Conservation (phyloP, 768 basidiomycete species). For the Gloeostereum incarnatum region DNA sequence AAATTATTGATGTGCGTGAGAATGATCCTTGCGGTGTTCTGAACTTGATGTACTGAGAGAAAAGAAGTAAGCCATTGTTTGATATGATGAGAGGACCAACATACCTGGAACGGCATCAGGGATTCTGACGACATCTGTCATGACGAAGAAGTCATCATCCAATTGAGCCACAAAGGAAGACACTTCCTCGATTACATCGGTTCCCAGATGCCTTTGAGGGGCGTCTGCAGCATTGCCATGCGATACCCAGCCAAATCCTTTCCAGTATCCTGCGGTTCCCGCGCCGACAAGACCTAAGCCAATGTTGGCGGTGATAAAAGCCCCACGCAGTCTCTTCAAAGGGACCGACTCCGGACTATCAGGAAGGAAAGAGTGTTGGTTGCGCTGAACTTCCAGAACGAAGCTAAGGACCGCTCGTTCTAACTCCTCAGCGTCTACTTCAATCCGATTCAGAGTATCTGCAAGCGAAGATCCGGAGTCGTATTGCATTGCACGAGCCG, state of each 20-base stretch:
- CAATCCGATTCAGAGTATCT: conserved; percentile 62
- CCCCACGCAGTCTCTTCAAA: conserved; percentile 52
- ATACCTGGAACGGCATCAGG: conserved; percentile 27
- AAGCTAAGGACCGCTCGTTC: conserved; percentile 64
- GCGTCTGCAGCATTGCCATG: conserved; percentile 34
- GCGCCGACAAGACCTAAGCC: conserved; percentile 78
- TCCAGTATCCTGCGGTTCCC: conserved; percentile 70
- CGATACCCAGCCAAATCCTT: conserved; percentile 76
- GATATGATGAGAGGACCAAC: too few relatives aligned
- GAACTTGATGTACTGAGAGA: conserved; percentile 30
- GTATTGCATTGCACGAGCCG: conserved; percentile 83
- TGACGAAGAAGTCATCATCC: conserved; percentile 36
- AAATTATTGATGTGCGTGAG: conserved; percentile 50
- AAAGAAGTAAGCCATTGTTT: conserved; percentile 1
- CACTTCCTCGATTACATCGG: conserved; percentile 47
- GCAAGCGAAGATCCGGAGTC: conserved; percentile 55
- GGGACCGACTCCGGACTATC: conserved; percentile 17
- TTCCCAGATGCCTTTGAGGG: conserved; percentile 37
- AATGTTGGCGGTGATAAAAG: conserved; percentile 51
- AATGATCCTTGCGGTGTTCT: conserved; percentile 34
- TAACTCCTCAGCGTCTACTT: conserved; percentile 68
- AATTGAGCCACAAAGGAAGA: conserved; percentile 34
- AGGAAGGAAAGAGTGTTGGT: conserved; percentile 27
- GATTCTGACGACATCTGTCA: conserved; percentile 23
- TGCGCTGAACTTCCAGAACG: conserved; percentile 58